phyloP scores from a whole-genome alignment of 768 basidiomycete genomes.

The Gyrodon lividus region DNA sequence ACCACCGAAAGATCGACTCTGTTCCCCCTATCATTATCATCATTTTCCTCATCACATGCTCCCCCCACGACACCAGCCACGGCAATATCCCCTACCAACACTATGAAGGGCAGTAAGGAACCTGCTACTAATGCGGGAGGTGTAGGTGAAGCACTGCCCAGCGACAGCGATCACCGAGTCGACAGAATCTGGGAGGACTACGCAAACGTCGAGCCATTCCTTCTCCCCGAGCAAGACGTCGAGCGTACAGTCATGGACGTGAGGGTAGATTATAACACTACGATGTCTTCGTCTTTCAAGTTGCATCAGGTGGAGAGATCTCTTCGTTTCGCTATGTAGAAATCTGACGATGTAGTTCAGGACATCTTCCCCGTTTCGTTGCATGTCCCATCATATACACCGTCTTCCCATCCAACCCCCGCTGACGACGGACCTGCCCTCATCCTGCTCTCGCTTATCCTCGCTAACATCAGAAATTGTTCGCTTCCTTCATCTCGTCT shows the following conservation, averaged over 20 bases:
- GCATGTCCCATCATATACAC: constrained; percentile 53
- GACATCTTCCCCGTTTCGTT: constrained; percentile 79
- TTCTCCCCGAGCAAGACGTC: constrained; percentile 42
- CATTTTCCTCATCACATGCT: constrained; percentile 32
- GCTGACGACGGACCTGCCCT: constrained; percentile 86
- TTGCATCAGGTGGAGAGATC: constrained; percentile 55
- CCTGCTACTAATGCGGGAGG: constrained; percentile 8
- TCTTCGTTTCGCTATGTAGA: too few relatives aligned
- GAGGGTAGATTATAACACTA: constrained; percentile 49
- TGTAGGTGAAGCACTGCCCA: constrained; percentile 50
- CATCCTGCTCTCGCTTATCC: constrained; percentile 82
- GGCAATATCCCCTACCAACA: constrained; percentile 33
- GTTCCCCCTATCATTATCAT: constrained; percentile 39
- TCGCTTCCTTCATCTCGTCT: constrained; percentile 82
- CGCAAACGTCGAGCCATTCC: constrained; percentile 73
- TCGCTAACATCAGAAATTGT: constrained; percentile 88
- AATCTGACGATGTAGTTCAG: constrained; percentile 34
- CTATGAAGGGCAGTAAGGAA: constrained; percentile 26
- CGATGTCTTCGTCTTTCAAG: constrained; percentile 41
- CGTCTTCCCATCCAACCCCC: constrained; percentile 48
- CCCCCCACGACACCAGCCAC: constrained; percentile 31
- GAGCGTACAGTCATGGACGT: constrained; percentile 53
- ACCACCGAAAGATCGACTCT: constrained; percentile 64
- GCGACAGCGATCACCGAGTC: constrained; percentile 82
- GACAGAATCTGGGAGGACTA: constrained; percentile 88